Conservation (phyloP, 2,329 filamentous ascomycete genomes). For the Clonostachys solani region DNA sequence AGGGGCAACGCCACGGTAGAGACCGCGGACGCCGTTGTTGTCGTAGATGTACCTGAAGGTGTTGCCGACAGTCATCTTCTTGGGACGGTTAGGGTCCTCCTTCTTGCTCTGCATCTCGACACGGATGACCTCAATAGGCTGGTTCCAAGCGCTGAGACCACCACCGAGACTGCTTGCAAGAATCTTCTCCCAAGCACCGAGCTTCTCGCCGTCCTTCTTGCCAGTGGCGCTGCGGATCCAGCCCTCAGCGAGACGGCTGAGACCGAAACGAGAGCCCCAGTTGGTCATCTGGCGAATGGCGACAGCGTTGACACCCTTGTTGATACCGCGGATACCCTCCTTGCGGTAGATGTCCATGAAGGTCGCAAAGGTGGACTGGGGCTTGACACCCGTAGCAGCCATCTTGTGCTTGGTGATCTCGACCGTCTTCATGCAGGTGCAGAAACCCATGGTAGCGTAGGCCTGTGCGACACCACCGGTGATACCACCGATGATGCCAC, state of each 20-base stretch:
- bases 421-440: constrained; percentile 99
- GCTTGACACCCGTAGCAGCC: constrained; percentile 75
- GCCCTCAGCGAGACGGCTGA: constrained; percentile 85
- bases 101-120: constrained; percentile 99
- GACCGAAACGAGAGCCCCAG: constrained; percentile 95
- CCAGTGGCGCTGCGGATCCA: constrained; percentile 74
- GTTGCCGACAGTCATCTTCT: constrained; percentile 97
- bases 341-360: constrained; percentile 96
- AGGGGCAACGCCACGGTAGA: constrained; percentile 93
- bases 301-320: constrained; percentile 97
- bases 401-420: constrained; percentile 99
- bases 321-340: constrained; percentile 93
- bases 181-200: constrained; percentile 82
- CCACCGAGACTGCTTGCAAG: constrained; percentile 81
- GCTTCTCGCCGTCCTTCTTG: constrained; percentile 77
- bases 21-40: constrained; percentile 81
- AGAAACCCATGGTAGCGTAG: constrained; percentile 99
- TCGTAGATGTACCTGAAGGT: constrained; percentile 83
- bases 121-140: constrained; percentile 98
- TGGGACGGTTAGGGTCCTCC: constrained; percentile 93
- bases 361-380: constrained; percentile 86
- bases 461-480: constrained; percentile 93
- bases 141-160: constrained; percentile 96
- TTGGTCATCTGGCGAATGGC: constrained; percentile 99
- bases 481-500: constrained; percentile 89